Conservation (phyloP, 805 yeast genomes). For the Candida silvicultrix region DNA sequence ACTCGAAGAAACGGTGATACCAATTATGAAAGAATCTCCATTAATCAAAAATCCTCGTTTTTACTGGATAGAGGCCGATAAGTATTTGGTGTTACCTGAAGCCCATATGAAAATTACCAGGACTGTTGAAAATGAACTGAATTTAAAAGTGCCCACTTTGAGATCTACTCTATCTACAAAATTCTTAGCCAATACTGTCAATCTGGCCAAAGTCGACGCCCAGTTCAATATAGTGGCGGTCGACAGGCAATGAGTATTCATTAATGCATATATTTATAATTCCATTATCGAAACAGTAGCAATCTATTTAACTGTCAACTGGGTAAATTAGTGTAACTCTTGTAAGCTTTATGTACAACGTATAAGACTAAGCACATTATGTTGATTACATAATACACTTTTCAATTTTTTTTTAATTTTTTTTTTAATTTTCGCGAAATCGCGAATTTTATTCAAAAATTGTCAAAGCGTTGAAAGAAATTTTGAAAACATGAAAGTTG, state of each 20-base stretch:
- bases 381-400: neutral
- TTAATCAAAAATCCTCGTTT: constrained; percentile 23
- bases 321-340: no score
- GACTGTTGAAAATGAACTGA: constrained; percentile 38
- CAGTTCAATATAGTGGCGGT: constrained; percentile 1
- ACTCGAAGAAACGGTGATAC: constrained; percentile 20
- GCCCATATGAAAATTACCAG: constrained; percentile 25
- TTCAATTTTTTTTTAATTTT: neutral
- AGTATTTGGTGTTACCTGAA: constrained; percentile 35
- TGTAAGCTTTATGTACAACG: no score
- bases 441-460: neutral
- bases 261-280: neutral
- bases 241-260: neutral
- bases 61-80: constrained; percentile 36
- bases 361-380: no score
- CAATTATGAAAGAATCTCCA: constrained; percentile 1
- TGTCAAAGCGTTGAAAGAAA: neutral
- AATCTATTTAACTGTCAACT: no score
- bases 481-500: neutral
- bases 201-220: constrained; percentile 36
- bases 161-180: constrained; percentile 27
- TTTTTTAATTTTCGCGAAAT: neutral
- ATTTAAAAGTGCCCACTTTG: constrained; percentile 31
- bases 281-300: no score
- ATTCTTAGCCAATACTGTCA: constrained; percentile 44